Conservation (phyloP, 768 basidiomycete genomes). For the Boletus tomentosulus region DNA sequence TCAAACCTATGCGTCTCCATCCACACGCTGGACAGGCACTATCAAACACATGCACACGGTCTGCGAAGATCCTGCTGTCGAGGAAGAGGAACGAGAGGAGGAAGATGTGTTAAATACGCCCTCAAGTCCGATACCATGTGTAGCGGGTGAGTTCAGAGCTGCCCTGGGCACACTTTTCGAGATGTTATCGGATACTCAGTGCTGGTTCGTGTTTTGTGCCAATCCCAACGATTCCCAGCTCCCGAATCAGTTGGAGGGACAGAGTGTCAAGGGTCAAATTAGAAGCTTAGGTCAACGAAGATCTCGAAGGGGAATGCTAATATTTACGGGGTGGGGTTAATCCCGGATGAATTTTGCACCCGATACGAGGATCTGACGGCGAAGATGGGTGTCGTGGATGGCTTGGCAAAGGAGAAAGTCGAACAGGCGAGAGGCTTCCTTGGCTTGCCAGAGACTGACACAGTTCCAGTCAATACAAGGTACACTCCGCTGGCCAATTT, state of each 20-base stretch:
- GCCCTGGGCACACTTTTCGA: slow-evolving; percentile 84
- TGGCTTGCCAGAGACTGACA: slow-evolving; percentile 60
- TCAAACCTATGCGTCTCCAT: slow-evolving; percentile 93
- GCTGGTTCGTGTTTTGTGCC: slow-evolving; percentile 90
- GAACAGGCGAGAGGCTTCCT: slow-evolving; percentile 55
- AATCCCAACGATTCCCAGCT: slow-evolving; percentile 95
- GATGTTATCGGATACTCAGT: slow-evolving; percentile 83
- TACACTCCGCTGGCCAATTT: slow-evolving; percentile 20
- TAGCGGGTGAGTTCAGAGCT: slow-evolving; percentile 83
- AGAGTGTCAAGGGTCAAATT: slow-evolving; percentile 40
- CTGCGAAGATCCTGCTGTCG: slow-evolving; percentile 25
- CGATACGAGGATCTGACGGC: slow-evolving; percentile 69
- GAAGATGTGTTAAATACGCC: slow-evolving; percentile 36
- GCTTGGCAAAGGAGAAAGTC: slow-evolving; percentile 52
- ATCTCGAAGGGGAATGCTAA: slow-evolving; percentile 63
- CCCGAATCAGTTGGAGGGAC: slow-evolving; percentile 89
- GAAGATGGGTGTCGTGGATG: slow-evolving; percentile 54
- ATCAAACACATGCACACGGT: slow-evolving; percentile 49
- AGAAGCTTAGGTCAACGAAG: slow-evolving; percentile 63
- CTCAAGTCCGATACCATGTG: slow-evolving; percentile 14
- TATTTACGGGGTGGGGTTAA: slow-evolving; percentile 82
- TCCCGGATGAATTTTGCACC: slow-evolving; percentile 79
- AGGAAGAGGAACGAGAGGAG: slow-evolving; percentile 49
- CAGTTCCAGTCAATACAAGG: slow-evolving; percentile 82
- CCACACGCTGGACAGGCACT: slow-evolving; percentile 76